Evolutionary conservation across 805 yeast genomes (phyloP).

Genomic region (Wickerhamomyces xylosicus): DNA sequence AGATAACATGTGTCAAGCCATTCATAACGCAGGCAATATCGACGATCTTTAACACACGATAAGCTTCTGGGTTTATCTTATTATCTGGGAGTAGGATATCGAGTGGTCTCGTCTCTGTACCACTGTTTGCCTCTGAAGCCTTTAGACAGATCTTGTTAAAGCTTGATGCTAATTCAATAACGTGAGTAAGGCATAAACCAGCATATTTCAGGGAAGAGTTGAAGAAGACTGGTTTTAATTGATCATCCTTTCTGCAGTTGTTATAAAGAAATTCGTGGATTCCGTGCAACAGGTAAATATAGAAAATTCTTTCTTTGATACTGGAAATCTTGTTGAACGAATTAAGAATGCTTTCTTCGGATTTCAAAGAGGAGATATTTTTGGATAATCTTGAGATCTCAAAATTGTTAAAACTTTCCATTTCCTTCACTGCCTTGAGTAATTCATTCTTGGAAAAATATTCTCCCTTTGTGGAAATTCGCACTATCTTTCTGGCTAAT

Average conservation of each 20-base stretch:
- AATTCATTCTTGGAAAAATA: conserved; percentile 10
- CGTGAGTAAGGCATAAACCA: conserved; percentile 11
- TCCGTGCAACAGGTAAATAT: conserved; percentile 8
- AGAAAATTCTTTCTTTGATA: conserved; percentile 6
- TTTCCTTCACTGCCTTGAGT: conserved; percentile 3
- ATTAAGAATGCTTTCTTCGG: conserved; percentile 2
- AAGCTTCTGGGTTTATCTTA: conserved; percentile 1
- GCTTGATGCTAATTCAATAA: conserved; percentile 12
- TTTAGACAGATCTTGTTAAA: conserved; percentile 6
- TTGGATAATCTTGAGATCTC: conserved; percentile 4
- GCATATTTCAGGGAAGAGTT: conserved; percentile 15
- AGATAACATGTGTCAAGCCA: conserved; percentile 6
- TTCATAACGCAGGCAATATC: conserved; percentile 8
- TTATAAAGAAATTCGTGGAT: conserved; percentile 12
- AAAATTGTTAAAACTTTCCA: conserved; percentile 12
- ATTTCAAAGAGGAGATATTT: conserved; percentile 2
- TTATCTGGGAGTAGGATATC: not conserved
- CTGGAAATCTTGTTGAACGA: conserved; percentile 1
- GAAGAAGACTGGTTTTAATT: conserved; percentile 4
- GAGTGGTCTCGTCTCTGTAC: not conserved
- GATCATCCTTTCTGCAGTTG: conserved; percentile 6
- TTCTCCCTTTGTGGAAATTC: conserved; percentile 2
- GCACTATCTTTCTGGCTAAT: conserved; percentile 7
- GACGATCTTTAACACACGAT: conserved; percentile 8
- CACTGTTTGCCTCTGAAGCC: conserved; percentile 1